Evolutionary conservation across 202 grass and related monocot species (phyloP).

Genomic region (Bolboschoenoplectus hybrid): DNA sequence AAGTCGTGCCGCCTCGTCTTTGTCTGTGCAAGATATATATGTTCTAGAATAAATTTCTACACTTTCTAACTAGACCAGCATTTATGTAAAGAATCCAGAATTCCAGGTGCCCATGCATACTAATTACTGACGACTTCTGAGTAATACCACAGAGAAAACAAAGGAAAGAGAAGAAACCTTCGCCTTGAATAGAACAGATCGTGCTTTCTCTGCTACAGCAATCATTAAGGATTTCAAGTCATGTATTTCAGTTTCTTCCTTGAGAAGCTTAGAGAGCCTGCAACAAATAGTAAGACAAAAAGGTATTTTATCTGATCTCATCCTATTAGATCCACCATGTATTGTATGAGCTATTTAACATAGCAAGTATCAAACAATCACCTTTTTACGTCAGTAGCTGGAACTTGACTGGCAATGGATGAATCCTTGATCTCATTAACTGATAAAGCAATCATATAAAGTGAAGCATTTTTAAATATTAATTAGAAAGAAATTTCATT

Average conservation of each 20-base stretch:
- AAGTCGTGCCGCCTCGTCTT: neutral
- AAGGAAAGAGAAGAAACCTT: constrained; percentile 62
- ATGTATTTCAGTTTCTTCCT: constrained; percentile 59
- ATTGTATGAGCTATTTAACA: constrained; percentile 25
- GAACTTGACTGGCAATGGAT: constrained; percentile 39
- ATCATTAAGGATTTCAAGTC: constrained; percentile 56
- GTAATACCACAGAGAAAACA: constrained; percentile 9
- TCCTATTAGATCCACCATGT: constrained; percentile 23
- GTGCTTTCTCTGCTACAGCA: constrained; percentile 69
- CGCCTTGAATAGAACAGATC: constrained; percentile 62
- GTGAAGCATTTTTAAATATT: constrained; percentile 41
- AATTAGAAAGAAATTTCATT: constrained; percentile 20
- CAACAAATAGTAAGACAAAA: constrained; percentile 36
- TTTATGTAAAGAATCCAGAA: constrained; percentile 38
- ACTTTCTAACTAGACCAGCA: constrained; percentile 25
- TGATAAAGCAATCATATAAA: constrained; percentile 43
- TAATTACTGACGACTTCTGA: neutral
- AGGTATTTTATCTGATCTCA: neutral
- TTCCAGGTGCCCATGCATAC: constrained; percentile 11
- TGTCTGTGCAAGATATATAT: constrained; percentile 31
- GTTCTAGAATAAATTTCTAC: constrained; percentile 31
- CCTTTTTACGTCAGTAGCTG: constrained; percentile 62
- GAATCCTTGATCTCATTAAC: constrained; percentile 58
- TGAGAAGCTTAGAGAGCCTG: constrained; percentile 62
- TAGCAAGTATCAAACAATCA: constrained; percentile 38